These are phyloP conservation scores for Leccinum subtestaceum DNA, from an alignment of 768 basidiomycete species.

Conservation along the genomic window DNA sequence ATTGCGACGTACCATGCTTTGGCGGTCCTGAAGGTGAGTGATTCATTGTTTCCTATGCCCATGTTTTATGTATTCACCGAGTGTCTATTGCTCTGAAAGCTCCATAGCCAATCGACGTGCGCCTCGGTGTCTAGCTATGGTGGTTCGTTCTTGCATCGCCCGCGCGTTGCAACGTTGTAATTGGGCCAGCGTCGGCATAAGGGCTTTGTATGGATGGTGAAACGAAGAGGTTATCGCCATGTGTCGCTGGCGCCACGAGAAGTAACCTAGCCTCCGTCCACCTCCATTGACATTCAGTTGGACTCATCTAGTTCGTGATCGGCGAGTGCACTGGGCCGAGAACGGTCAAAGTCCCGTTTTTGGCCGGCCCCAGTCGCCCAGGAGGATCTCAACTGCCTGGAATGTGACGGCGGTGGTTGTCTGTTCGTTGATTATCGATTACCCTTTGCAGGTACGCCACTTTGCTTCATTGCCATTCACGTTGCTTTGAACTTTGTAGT, in stretches of 20 bases:
- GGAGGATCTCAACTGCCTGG: background rate
- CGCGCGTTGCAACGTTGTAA: background rate
- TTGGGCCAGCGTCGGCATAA: background rate
- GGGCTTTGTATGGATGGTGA: constrained; percentile 1
- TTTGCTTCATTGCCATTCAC: background rate
- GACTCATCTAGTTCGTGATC: background rate
- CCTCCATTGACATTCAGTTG: background rate
- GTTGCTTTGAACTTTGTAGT: background rate
- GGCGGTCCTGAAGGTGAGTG: background rate
- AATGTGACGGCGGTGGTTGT: background rate
- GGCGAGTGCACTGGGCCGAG: background rate
- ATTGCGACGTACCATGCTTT: background rate
- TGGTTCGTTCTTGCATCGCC: background rate
- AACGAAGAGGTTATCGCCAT: background rate
- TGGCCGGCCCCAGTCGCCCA: background rate
- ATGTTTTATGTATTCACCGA: background rate
- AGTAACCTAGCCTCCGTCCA: constrained; percentile 3
- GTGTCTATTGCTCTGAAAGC: background rate
- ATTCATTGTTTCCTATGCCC: background rate
- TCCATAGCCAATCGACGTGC: background rate
- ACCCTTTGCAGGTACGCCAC: background rate
- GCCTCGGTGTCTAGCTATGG: background rate
- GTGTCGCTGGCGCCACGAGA: background rate
- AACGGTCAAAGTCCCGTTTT: background rate
- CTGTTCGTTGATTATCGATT: constrained; percentile 5